phyloP scores from a whole-genome alignment of 176 grass and related monocot species.

The Raddia distichophylla region DNA sequence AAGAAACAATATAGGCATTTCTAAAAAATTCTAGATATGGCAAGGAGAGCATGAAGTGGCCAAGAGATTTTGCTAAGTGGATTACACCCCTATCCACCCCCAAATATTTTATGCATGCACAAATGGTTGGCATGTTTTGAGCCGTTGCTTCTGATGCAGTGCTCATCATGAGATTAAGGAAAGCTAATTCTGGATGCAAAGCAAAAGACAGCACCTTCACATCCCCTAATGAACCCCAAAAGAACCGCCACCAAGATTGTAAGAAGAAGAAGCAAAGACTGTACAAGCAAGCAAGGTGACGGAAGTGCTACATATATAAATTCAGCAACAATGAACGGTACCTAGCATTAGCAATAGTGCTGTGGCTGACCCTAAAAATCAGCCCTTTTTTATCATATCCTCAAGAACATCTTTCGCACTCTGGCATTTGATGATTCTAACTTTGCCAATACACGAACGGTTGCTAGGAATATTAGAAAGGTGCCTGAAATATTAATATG shows the following conservation, averaged over 20 bases:
- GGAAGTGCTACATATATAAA: no score
- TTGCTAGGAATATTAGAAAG: conserved; percentile 34
- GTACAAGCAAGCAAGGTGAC: no score
- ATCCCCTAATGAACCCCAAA: conserved; percentile 36
- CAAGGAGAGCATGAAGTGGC: conserved; percentile 43
- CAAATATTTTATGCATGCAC: conserved; percentile 47
- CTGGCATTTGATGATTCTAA: conserved; percentile 16
- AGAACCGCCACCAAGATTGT: conserved; percentile 15
- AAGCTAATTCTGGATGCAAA: conserved; percentile 53
- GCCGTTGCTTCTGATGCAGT: conserved; percentile 46
- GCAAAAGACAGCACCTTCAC: conserved; percentile 40
- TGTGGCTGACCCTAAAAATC: conserved; percentile 53
- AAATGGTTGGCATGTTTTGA: conserved; percentile 53
- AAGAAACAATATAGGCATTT: background rate
- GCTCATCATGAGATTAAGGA: conserved; percentile 56
- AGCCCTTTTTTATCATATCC: conserved; percentile 44
- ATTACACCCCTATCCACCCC: conserved; percentile 42
- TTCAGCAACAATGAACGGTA: background rate
- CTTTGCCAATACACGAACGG: conserved; percentile 38
- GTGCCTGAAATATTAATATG: conserved; percentile 32
- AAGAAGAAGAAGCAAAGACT: background rate
- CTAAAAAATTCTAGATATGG: background rate
- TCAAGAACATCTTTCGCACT: conserved; percentile 39
- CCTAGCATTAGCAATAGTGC: conserved; percentile 42
- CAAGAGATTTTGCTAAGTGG: conserved; percentile 52